phyloP scores from a whole-genome alignment of 306 rosid species.

The Crotalaria pallida region DNA sequence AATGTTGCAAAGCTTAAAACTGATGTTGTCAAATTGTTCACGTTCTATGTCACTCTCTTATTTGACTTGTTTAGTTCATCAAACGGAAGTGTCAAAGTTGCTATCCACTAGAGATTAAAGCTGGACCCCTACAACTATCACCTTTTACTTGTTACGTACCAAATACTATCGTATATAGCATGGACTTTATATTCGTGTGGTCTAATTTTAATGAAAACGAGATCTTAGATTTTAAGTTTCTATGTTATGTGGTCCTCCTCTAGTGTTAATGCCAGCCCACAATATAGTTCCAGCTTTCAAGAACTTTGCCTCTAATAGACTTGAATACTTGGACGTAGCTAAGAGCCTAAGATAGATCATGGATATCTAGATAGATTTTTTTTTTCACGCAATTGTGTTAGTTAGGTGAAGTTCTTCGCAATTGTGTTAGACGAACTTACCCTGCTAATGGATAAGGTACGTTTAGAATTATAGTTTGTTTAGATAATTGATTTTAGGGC shows the following conservation, averaged over 20 bases:
- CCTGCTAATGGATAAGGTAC: too few relatives aligned
- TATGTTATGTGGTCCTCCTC: neutral
- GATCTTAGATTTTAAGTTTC: neutral
- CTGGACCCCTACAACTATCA: neutral
- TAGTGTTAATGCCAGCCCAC: neutral
- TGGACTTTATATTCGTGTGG: neutral
- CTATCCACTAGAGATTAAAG: conserved; percentile 17
- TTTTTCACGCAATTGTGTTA: too few relatives aligned
- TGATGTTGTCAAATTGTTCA: conserved; percentile 18
- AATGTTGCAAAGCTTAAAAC: neutral
- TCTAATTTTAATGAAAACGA: neutral
- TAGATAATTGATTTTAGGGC: too few relatives aligned
- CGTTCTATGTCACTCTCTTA: neutral
- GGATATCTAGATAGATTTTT: neutral
- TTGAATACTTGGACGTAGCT: neutral
- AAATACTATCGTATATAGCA: neutral
- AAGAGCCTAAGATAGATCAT: neutral
- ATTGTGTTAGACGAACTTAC: too few relatives aligned
- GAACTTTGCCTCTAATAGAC: neutral
- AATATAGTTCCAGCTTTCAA: neutral
- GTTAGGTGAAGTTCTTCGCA: too few relatives aligned
- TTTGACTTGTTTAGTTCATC: neutral
- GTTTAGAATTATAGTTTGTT: too few relatives aligned
- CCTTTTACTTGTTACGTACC: neutral
- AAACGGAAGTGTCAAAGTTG: conserved; percentile 7